These are phyloP conservation scores for Pythium brachiatum DNA, from an alignment of 352 stramenopile genomes.

Conservation along the genomic window DNA sequence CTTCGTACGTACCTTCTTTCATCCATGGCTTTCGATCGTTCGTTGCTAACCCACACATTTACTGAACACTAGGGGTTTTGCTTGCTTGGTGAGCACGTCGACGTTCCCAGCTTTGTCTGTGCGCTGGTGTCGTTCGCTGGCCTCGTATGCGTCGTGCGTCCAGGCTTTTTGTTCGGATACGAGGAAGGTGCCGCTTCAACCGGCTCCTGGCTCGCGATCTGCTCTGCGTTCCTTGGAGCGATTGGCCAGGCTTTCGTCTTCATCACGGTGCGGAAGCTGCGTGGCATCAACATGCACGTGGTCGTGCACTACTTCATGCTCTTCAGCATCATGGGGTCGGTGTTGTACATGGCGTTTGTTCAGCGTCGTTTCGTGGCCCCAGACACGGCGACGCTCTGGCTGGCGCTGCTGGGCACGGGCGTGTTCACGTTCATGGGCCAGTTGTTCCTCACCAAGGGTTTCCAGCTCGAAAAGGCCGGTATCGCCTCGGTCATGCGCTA, in stretches of 20 bases:
- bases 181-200: conserved; percentile 36
- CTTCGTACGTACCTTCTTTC: conserved; percentile 33
- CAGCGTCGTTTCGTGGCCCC: conserved; percentile 49
- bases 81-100: conserved; percentile 33
- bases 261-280: conserved; percentile 62
- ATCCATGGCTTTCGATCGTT: background rate
- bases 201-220: conserved; percentile 51
- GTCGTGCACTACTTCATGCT: conserved; percentile 84
- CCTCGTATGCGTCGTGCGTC: conserved; percentile 40
- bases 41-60: background rate
- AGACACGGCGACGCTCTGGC: conserved; percentile 39
- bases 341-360: conserved; percentile 54
- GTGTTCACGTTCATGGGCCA: conserved; percentile 72
- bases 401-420: conserved; percentile 47
- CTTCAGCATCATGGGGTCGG: conserved; percentile 43
- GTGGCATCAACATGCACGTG: conserved; percentile 50
- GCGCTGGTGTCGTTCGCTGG: conserved; percentile 36
- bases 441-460: conserved; percentile 71
- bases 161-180: conserved; percentile 42
- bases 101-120: conserved; percentile 25
- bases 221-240: conserved; percentile 49
- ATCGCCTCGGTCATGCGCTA: conserved; percentile 85
- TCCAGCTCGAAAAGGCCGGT: conserved; percentile 81
- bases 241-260: conserved; percentile 71
- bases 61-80: conserved; percentile 20